Percentiles rank a stretch among this genome's conserved stretches.
Conservation (phyloP, 192 early-diverging fungal species). For the Helicostylum pulchrum region DNA sequence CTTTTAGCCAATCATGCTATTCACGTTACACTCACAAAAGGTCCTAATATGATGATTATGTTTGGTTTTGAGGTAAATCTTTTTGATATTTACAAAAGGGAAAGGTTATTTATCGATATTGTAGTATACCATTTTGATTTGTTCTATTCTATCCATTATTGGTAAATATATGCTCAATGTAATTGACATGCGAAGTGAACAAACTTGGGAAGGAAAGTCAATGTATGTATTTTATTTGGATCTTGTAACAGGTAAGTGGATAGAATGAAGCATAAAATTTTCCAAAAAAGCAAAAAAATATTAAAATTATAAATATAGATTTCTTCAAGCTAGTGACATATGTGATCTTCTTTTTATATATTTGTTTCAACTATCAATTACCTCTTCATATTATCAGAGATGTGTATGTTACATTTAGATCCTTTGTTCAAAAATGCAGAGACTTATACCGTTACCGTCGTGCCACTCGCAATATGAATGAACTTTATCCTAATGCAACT, state of each 20-base stretch:
- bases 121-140: constrained; percentile 87
- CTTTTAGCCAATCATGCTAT: constrained; percentile 72
- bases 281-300: no score
- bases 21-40: constrained; percentile 56
- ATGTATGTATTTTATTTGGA: constrained; percentile 92
- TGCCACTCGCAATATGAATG: constrained; percentile 95
- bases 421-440: constrained; percentile 85
- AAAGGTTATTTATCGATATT: not conserved
- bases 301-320: constrained; percentile 46
- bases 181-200: constrained; percentile 72
- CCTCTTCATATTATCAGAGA: constrained; percentile 97
- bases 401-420: constrained; percentile 89
- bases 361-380: constrained; percentile 79
- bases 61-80: constrained; percentile 93
- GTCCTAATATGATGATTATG: constrained; percentile 92
- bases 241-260: constrained; percentile 66
- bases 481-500: constrained; percentile 91
- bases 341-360: constrained; percentile 81
- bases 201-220: constrained; percentile 95
- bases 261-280: not conserved
- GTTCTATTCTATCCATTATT: constrained; percentile 67
- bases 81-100: not conserved
- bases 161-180: constrained; percentile 87
- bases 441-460: constrained; percentile 90
- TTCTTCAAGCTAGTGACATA: constrained; percentile 89